phyloP scores from a whole-genome alignment of 768 basidiomycete species.

The Rhodotorula sphaerocarpa region DNA sequence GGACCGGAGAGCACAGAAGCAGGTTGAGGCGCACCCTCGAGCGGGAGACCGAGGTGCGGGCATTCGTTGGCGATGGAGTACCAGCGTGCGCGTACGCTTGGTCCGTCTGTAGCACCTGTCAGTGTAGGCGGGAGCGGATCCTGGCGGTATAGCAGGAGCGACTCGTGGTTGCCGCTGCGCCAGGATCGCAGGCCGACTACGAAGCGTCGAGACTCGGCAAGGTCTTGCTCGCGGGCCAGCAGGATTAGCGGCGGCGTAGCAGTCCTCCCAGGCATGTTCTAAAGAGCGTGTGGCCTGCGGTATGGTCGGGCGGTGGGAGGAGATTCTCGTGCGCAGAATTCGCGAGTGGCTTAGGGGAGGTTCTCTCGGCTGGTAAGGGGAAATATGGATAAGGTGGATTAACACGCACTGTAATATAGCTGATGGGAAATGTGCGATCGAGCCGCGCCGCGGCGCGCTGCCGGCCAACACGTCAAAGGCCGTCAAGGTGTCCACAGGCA shows the following conservation, averaged over 20 bases:
- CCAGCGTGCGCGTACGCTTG: not conserved
- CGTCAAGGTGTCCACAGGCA: no score
- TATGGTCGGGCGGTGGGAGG: no score
- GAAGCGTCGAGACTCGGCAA: conserved; percentile 12
- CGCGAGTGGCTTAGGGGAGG: no score
- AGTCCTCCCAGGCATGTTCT: no score
- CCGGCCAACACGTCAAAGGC: no score
- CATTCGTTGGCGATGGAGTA: conserved; percentile 29
- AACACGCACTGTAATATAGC: no score
- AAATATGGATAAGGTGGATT: no score
- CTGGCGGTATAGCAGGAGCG: conserved; percentile 17
- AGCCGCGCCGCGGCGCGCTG: no score
- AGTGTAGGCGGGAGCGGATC: not conserved
- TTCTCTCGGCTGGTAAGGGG: no score
- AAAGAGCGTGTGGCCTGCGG: no score
- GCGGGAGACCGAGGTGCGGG: conserved; percentile 20
- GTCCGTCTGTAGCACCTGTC: not conserved
- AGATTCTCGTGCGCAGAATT: no score
- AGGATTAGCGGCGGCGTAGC: not conserved
- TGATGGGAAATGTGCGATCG: no score
- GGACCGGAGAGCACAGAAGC: not conserved
- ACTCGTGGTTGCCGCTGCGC: not conserved
- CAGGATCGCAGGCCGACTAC: conserved; percentile 15
- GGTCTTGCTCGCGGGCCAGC: not conserved
- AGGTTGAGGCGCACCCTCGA: conserved; percentile 4